Evolutionary conservation across 78 protist species (phyloP).

Genomic region (Capsaspora owczarzaki): DNA sequence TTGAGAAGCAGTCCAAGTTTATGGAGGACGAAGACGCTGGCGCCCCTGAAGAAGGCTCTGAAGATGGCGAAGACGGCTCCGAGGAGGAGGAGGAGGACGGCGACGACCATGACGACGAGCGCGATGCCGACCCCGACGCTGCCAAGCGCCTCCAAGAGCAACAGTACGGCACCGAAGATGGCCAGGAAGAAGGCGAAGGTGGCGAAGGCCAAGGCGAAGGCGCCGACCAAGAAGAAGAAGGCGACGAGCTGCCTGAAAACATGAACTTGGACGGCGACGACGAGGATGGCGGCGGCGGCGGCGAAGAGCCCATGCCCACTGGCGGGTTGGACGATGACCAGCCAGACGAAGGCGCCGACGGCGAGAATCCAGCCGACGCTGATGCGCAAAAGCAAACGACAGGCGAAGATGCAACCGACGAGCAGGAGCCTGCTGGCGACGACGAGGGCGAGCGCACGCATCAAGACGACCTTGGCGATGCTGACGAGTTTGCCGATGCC

Average conservation of each 20-base stretch:
- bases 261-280: neutral
- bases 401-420: slow-evolving; percentile 32
- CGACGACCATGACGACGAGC: slow-evolving; percentile 22
- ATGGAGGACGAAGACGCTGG: neutral
- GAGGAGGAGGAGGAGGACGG: neutral
- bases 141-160: no score
- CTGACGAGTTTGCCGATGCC: neutral
- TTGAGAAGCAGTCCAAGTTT: neutral
- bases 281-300: slow-evolving; percentile 4
- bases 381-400: slow-evolving; percentile 32
- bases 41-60: neutral
- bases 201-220: slow-evolving; percentile 1
- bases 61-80: neutral
- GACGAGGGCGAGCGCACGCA: neutral
- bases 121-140: neutral
- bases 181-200: slow-evolving; percentile 23
- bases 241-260: neutral
- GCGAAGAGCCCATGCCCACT: neutral
- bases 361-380: slow-evolving; percentile 17
- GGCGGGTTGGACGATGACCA: slow-evolving; percentile 22
- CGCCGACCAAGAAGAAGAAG: neutral
- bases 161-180: no score
- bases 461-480: neutral
- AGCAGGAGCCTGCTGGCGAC: slow-evolving; percentile 5
- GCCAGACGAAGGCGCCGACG: slow-evolving; percentile 31